These are phyloP conservation scores for Penicillium sp. DNA, from an alignment of 2,329 filamentous ascomycete species.

Conservation along the genomic window DNA sequence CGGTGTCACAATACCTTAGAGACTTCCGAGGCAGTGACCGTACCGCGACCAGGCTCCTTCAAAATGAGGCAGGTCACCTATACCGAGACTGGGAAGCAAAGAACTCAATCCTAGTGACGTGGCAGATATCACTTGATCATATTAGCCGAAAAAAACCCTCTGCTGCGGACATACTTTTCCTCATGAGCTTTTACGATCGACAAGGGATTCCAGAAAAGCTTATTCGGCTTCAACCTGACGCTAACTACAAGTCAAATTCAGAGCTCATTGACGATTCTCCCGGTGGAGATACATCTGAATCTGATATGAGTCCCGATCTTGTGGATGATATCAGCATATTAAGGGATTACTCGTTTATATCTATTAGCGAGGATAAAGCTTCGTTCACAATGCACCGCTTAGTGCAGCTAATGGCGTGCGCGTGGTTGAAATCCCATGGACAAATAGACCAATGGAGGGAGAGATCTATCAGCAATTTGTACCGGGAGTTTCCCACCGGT, in stretches of 20 bases:
- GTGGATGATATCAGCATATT: neutral
- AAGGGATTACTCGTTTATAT: conserved; percentile 9
- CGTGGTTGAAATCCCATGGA: conserved; percentile 23
- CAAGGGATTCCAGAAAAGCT: conserved; percentile 26
- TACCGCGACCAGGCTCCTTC: conserved; percentile 24
- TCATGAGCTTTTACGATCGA: conserved; percentile 29
- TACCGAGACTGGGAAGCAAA: conserved; percentile 22
- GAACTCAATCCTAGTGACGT: conserved; percentile 30
- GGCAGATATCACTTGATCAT: conserved; percentile 34
- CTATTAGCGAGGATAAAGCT: conserved; percentile 1
- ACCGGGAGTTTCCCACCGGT: conserved; percentile 14
- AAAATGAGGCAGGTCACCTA: conserved; percentile 22
- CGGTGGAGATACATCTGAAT: neutral
- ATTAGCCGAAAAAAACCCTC: conserved; percentile 19
- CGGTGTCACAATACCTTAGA: conserved; percentile 13
- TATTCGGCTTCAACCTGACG: conserved; percentile 1
- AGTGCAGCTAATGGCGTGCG: conserved; percentile 23
- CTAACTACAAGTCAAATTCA: neutral
- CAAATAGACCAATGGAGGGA: conserved; percentile 24
- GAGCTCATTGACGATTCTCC: neutral
- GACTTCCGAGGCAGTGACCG: conserved; percentile 34
- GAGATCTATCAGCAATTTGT: conserved; percentile 20
- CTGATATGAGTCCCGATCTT: neutral
- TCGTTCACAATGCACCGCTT: conserved; percentile 26
- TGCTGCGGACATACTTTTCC: conserved; percentile 25